phyloP scores from a whole-genome alignment of 192 early-diverging fungal species.

The Rhizophagus clarus region DNA sequence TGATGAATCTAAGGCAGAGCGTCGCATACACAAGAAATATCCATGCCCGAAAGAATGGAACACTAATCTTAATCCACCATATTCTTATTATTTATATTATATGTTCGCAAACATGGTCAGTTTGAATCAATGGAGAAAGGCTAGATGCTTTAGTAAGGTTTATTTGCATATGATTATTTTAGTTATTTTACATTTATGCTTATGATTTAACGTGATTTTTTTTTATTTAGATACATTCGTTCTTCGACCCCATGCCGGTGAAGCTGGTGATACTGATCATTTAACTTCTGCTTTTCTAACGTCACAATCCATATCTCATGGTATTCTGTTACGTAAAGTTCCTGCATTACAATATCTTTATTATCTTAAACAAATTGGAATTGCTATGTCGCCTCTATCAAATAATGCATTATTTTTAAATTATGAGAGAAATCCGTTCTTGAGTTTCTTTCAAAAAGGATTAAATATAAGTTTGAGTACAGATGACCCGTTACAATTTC shows the following conservation, averaged over 20 bases:
- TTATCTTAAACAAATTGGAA: conserved; percentile 93
- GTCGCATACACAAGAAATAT: conserved; percentile 81
- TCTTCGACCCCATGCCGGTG: conserved; percentile 90
- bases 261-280: conserved; percentile 95
- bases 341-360: conserved; percentile 94
- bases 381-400: conserved; percentile 95
- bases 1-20: conserved; percentile 90
- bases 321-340: conserved; percentile 91
- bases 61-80: conserved; percentile 77
- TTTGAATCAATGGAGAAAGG: conserved; percentile 77
- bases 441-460: conserved; percentile 89
- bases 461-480: conserved; percentile 92
- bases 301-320: conserved; percentile 86
- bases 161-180: neutral
- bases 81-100: conserved; percentile 93
- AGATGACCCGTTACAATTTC: conserved; percentile 96
- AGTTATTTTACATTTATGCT: neutral
- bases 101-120: conserved; percentile 85
- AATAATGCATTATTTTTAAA: conserved; percentile 96
- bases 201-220: neutral
- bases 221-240: conserved; percentile 79
- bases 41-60: conserved; percentile 66
- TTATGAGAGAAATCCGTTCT: conserved; percentile 91
- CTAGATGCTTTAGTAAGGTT: conserved; percentile 71
- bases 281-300: conserved; percentile 87